phyloP scores from a whole-genome alignment of 2,329 filamentous ascomycete species.

The Niveomyces coronatus region DNA sequence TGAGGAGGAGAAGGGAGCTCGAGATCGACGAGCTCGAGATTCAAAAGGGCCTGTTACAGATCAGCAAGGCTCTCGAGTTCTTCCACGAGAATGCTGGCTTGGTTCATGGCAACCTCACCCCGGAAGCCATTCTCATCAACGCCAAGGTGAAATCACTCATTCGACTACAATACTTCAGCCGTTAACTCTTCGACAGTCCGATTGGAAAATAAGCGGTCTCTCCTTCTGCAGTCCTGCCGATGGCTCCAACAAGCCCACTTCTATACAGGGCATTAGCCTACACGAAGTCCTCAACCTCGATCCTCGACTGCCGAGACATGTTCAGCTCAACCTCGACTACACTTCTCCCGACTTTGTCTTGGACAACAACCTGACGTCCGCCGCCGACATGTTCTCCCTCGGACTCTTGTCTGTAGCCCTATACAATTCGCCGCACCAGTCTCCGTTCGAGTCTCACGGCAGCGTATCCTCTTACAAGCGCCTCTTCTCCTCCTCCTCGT shows the following conservation, averaged over 20 bases:
- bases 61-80: constrained; percentile 91
- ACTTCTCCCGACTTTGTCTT: constrained; percentile 90
- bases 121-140: constrained; percentile 89
- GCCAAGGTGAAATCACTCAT: constrained; percentile 52
- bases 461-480: constrained; percentile 80
- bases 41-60: constrained; percentile 87
- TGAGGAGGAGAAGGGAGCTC: constrained; percentile 63
- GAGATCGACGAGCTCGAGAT: constrained; percentile 97
- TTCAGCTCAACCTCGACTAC: constrained; percentile 88
- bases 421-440: constrained; percentile 89
- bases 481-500: constrained; percentile 66
- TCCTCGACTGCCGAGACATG: constrained; percentile 65
- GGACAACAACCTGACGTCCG: constrained; percentile 74
- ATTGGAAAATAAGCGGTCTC: constrained; percentile 98
- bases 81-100: constrained; percentile 89
- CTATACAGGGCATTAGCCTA: constrained; percentile 69
- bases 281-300: constrained; percentile 80
- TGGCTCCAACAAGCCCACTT: constrained; percentile 61
- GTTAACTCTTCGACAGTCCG: constrained; percentile 51
- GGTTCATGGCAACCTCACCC: constrained; percentile 89
- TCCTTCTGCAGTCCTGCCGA: constrained; percentile 78
- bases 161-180: constrained; percentile 8
- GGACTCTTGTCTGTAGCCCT: constrained; percentile 80
- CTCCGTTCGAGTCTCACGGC: constrained; percentile 72
- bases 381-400: constrained; percentile 88